phyloP scores from a whole-genome alignment of 192 early-diverging fungal species.

The Entomortierella lignicola region DNA sequence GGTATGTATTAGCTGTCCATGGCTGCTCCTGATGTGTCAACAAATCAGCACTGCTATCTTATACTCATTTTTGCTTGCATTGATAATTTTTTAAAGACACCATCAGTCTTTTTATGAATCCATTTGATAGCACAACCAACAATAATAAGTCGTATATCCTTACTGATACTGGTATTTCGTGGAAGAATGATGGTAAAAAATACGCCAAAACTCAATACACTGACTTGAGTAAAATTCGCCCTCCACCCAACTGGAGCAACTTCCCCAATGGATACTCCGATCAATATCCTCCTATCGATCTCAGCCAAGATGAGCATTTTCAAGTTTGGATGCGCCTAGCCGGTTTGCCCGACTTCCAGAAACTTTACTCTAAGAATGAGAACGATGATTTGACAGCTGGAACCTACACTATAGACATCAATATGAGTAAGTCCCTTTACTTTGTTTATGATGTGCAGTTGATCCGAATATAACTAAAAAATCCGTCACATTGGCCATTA shows the following conservation, averaged over 20 bases:
- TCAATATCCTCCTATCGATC: conserved; percentile 70
- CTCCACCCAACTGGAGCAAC: conserved; percentile 89
- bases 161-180: conserved; percentile 81
- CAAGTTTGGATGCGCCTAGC: conserved; percentile 99
- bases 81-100: conserved; percentile 58
- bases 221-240: conserved; percentile 63
- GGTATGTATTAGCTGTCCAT: conserved; percentile 59
- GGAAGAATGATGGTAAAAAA: conserved; percentile 84
- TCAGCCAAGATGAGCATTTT: conserved; percentile 80
- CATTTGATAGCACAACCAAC: conserved; percentile 59
- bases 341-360: conserved; percentile 95
- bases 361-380: conserved; percentile 89
- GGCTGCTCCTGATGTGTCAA: background rate
- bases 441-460: background rate
- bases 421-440: conserved; percentile 77
- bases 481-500: conserved; percentile 4
- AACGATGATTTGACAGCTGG: conserved; percentile 70
- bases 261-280: conserved; percentile 69
- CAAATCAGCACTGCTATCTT: background rate
- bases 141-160: conserved; percentile 66
- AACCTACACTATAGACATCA: conserved; percentile 78
- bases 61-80: background rate
- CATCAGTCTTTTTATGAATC: conserved; percentile 66
- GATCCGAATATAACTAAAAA: too few species aligned
- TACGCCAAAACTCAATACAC: conserved; percentile 71